A percentile compares a stretch with the other conserved stretches of the same genome.
Conservation (phyloP, 768 basidiomycete species). For the Boletus coccyginus region DNA sequence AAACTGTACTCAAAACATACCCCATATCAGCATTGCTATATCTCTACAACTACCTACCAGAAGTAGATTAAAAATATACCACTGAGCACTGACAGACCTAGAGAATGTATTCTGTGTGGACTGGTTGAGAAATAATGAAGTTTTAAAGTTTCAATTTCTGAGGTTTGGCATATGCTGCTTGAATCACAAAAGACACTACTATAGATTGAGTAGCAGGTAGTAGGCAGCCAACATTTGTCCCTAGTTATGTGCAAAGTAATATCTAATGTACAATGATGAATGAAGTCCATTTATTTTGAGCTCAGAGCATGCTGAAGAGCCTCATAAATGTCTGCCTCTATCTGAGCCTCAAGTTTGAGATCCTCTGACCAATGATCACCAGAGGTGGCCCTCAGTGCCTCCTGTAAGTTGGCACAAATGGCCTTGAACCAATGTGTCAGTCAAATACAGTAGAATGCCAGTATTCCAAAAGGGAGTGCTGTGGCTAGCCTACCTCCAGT, state of each 20-base stretch:
- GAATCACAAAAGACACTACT: not conserved
- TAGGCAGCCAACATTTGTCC: too few relatives aligned
- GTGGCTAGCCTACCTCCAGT: conserved; percentile 58
- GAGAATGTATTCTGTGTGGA: not conserved
- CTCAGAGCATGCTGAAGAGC: conserved; percentile 82
- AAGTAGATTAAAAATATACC: not conserved
- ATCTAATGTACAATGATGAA: too few relatives aligned
- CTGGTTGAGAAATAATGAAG: not conserved
- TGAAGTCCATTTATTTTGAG: conserved; percentile 36
- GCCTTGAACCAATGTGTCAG: conserved; percentile 50
- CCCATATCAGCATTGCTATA: too few relatives aligned
- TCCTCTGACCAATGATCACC: conserved; percentile 66
- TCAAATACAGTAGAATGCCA: not conserved
- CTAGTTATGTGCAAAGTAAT: too few relatives aligned
- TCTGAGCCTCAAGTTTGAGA: conserved; percentile 88
- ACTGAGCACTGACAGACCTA: not conserved
- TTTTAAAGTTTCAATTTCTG: not conserved
- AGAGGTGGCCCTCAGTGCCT: conserved; percentile 76
- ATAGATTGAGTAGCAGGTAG: too few relatives aligned
- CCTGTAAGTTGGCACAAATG: conserved; percentile 83
- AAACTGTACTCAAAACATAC: too few relatives aligned
- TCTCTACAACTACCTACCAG: too few relatives aligned
- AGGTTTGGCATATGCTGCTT: not conserved
- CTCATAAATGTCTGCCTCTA: conserved; percentile 97
- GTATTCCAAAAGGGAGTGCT: not conserved